These are phyloP conservation scores for Phytophthora pini DNA, from an alignment of 352 stramenopile species.

Conservation along the genomic window DNA sequence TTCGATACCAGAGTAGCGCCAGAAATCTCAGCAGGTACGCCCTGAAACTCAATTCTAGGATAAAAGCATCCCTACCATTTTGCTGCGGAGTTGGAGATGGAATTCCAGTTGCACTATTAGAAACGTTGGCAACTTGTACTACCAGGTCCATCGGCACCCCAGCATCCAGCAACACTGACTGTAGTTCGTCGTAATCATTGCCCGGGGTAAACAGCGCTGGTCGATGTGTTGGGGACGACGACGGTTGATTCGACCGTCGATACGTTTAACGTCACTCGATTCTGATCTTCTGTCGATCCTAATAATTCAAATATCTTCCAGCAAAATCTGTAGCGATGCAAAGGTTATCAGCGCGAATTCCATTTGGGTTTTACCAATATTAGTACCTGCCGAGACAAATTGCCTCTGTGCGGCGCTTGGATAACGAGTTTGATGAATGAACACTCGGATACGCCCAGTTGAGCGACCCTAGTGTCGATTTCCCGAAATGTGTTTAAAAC, in stretches of 20 bases:
- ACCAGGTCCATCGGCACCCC: conserved; percentile 47
- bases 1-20: no score
- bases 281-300: conserved; percentile 7
- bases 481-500: conserved; percentile 1
- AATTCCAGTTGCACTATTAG: neutral
- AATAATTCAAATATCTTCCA: conserved; percentile 43
- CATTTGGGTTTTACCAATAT: neutral
- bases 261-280: neutral
- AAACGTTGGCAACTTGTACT: conserved; percentile 20
- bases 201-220: neutral
- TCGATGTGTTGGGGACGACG: conserved; percentile 1
- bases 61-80: neutral
- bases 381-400: conserved; percentile 30
- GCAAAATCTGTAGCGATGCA: conserved; percentile 19
- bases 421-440: conserved; percentile 47
- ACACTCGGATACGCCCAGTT: conserved; percentile 23
- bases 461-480: conserved; percentile 17
- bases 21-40: neutral
- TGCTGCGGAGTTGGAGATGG: neutral
- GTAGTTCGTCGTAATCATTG: conserved; percentile 26
- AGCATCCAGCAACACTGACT: conserved; percentile 40
- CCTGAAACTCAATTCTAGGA: conserved; percentile 2
- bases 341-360: no score
- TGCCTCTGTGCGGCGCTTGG: conserved; percentile 11
- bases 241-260: neutral